Percentiles rank a stretch among this genome's conserved stretches.
These are phyloP conservation scores for Globisporangium paroecandrum DNA, from an alignment of 352 stramenopile genomes.

Conservation along the genomic window DNA sequence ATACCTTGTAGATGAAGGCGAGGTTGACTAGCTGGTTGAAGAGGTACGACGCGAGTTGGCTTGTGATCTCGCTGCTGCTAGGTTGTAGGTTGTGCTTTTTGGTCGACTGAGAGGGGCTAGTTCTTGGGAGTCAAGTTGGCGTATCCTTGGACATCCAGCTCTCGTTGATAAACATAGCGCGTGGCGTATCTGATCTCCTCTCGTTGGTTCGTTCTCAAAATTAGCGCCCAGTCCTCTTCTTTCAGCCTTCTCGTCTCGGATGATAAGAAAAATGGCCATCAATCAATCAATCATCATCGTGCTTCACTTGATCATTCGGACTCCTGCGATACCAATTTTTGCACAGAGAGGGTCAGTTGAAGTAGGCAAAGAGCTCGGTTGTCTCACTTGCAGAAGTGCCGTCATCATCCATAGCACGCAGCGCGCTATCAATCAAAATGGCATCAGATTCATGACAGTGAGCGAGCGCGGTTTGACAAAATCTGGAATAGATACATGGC, in stretches of 20 bases:
- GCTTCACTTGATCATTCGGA: background rate
- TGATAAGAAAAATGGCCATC: background rate
- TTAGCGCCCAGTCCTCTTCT: background rate
- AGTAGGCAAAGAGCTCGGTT: background rate
- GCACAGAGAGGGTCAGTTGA: background rate
- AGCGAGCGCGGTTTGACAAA: background rate
- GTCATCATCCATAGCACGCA: background rate
- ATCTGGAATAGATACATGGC: background rate
- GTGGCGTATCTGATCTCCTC: background rate
- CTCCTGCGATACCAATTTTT: background rate
- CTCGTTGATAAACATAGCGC: background rate
- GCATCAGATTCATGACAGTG: background rate
- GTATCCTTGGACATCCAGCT: background rate
- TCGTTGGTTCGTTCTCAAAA: background rate
- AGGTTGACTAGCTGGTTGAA: background rate
- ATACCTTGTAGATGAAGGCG: background rate
- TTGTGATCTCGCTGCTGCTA: background rate
- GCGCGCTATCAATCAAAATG: background rate
- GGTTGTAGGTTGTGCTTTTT: background rate
- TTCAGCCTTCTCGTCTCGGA: background rate
- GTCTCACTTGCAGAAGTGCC: background rate
- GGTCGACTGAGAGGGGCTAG: background rate
- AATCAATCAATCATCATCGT: background rate
- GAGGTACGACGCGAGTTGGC: background rate
- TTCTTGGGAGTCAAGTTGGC: background rate